Base-by-base conservation (phyloP, 2,329 filamentous ascomycete genomes). In the Aspergillus sp. region DNA sequence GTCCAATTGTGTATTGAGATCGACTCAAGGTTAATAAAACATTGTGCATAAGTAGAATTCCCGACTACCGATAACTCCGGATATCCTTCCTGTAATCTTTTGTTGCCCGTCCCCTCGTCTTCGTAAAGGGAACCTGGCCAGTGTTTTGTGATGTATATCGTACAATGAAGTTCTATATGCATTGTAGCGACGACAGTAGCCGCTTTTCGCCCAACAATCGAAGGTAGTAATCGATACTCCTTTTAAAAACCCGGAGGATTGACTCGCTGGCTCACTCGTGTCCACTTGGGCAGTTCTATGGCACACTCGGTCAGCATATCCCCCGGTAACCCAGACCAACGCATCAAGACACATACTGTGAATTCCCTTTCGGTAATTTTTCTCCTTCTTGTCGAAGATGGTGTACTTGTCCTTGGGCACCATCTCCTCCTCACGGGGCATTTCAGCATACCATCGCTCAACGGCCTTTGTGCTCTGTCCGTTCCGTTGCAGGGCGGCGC, bases 371-470 rank as follows among this genome's bases (percentile, higher is more conserved):
- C 93, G 80, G 70, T 97, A 98, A 61, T 82, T 84, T 82, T 90
- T 95, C 68, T 87, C 90, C 72, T 97, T 96, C 60, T 90, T 84
- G 71, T 95, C 91, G 71, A 97, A 98, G 63, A 98, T 86, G 23
- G 89, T 95, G 74, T 98, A 98, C 74, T 98, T 98, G 74, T 98
- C 93, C 71, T 82, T 86, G 42, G 93, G 86, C 68, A 95, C 68
- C 93, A 98, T 98, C 77, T 97, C 90, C 63, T 83, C 80, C 78
- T 98, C 93, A 22, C 83, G 86, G 19, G 93, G 93, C 93, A 98
- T 98, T 72, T 95, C 89, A 33, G 79, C 78, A 77, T 93, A 95
- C 93, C 93, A 98, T 64, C 84, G 75, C 69, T 95, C 86, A 50
- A 98, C 77, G 46, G 88, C 79, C 72, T 89, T 89, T 47, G 80